These are phyloP conservation scores for Solanum piurae DNA, from an alignment of 257 asterid species.

Conservation along the genomic window DNA sequence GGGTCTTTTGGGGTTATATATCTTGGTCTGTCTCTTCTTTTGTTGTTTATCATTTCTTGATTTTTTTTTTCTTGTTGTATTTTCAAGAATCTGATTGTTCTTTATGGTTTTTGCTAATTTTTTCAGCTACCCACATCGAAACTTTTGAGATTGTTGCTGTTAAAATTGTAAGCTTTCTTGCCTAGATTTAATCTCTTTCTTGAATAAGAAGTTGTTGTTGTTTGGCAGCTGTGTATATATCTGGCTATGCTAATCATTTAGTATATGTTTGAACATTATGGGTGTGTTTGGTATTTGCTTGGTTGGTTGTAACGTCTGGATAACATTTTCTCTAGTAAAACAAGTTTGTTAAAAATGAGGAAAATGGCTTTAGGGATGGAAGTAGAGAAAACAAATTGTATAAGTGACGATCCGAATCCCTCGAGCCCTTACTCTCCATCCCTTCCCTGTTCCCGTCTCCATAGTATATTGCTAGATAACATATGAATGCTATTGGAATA, in stretches of 20 bases:
- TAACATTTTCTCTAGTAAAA: neutral
- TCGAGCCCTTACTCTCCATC: neutral
- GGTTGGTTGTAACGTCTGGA: neutral
- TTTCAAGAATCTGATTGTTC: neutral
- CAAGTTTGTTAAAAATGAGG: neutral
- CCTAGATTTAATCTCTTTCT: neutral
- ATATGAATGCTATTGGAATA: neutral
- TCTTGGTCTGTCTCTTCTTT: constrained; percentile 34
- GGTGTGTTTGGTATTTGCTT: neutral
- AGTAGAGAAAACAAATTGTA: neutral
- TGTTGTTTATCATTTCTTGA: neutral
- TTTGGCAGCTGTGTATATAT: neutral
- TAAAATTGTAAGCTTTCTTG: constrained; percentile 61
- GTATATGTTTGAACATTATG: neutral
- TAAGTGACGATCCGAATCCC: neutral
- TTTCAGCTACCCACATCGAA: constrained; percentile 83
- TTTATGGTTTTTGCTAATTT: neutral
- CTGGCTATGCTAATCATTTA: neutral
- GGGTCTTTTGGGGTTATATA: constrained; percentile 83
- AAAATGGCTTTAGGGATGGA: neutral
- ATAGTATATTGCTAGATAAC: neutral
- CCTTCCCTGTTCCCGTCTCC: neutral
- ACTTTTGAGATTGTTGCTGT: constrained; percentile 87
- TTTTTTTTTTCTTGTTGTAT: neutral
- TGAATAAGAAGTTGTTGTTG: neutral